Conservation (phyloP, 2,329 filamentous ascomycete genomes). For the Massarina eburnea region DNA sequence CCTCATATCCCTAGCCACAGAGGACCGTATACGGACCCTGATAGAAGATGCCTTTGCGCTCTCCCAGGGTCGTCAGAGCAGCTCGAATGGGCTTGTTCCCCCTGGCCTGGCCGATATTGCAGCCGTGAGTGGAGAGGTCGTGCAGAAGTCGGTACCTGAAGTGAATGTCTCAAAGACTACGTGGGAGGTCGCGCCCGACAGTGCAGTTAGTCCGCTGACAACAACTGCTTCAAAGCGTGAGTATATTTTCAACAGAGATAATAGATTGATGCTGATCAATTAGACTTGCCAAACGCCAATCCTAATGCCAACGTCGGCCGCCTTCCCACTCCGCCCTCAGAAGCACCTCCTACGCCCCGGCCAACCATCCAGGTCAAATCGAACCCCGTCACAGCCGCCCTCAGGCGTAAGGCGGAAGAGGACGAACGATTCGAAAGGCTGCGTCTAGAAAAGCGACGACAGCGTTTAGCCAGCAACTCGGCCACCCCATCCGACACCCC, state of each 20-base stretch:
- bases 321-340: slow-evolving; percentile 51
- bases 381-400: slow-evolving; percentile 60
- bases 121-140: slow-evolving; percentile 50
- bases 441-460: slow-evolving; percentile 50
- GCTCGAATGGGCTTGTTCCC: slow-evolving; percentile 78
- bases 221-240: slow-evolving; percentile 46
- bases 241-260: slow-evolving; percentile 4
- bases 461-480: slow-evolving; percentile 37
- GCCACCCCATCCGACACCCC: slow-evolving; percentile 31
- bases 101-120: slow-evolving; percentile 75
- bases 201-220: slow-evolving; percentile 56
- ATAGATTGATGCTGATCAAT: not conserved
- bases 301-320: no score
- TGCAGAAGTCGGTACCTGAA: slow-evolving; percentile 41
- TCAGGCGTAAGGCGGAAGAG: slow-evolving; percentile 34
- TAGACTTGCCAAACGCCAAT: slow-evolving; percentile 39
- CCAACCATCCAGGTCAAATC: slow-evolving; percentile 53
- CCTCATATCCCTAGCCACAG: slow-evolving; percentile 78
- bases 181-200: slow-evolving; percentile 49
- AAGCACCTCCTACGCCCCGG: slow-evolving; percentile 50
- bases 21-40: slow-evolving; percentile 74
- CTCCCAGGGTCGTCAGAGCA: slow-evolving; percentile 70
- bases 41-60: slow-evolving; percentile 75
- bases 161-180: slow-evolving; percentile 42
- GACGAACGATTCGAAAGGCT: slow-evolving; percentile 75